Evolutionary conservation across 352 stramenopile genomes (phyloP).

Genomic region (Pythium phragmiticola): DNA sequence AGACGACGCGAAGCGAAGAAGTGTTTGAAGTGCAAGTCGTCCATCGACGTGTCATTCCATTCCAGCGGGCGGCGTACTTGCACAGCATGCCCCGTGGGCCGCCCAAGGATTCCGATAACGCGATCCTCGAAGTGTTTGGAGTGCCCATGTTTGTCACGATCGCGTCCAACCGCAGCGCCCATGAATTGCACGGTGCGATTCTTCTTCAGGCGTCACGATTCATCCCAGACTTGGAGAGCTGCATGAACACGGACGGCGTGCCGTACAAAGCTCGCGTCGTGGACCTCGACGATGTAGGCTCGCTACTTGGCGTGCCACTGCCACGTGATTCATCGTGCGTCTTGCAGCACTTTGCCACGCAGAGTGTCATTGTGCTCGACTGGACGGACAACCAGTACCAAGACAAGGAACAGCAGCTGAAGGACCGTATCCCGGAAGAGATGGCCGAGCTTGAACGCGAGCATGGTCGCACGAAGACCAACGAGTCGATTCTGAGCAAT

Average conservation of each 20-base stretch:
- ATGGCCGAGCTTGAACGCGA: constrained; percentile 33
- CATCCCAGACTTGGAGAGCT: constrained; percentile 24
- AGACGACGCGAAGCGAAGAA: constrained; percentile 38
- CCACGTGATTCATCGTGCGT: constrained; percentile 50
- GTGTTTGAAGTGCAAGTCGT: constrained; percentile 83
- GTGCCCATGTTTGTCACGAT: constrained; percentile 76
- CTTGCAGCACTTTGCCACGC: constrained; percentile 70
- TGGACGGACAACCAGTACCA: constrained; percentile 38
- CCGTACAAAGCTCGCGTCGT: constrained; percentile 60
- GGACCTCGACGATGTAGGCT: constrained; percentile 58
- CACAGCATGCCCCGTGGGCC: constrained; percentile 4
- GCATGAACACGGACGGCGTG: constrained; percentile 14
- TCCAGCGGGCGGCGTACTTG: constrained; percentile 15
- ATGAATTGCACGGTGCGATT: constrained; percentile 67
- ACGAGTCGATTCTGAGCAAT: constrained; percentile 29
- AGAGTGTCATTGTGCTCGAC: constrained; percentile 77
- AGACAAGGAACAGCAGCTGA: constrained; percentile 28
- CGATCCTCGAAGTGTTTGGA: constrained; percentile 53
- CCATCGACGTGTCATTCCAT: constrained; percentile 41
- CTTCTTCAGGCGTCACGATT: constrained; percentile 68
- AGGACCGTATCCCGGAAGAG: constrained; percentile 31
- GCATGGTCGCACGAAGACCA: constrained; percentile 14
- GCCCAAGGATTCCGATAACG: not conserved
- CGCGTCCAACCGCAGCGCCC: constrained; percentile 55
- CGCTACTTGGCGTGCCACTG: constrained; percentile 34